Conservation (phyloP, 2,329 filamentous ascomycete species). For the Sclerotiophoma versabilis region DNA sequence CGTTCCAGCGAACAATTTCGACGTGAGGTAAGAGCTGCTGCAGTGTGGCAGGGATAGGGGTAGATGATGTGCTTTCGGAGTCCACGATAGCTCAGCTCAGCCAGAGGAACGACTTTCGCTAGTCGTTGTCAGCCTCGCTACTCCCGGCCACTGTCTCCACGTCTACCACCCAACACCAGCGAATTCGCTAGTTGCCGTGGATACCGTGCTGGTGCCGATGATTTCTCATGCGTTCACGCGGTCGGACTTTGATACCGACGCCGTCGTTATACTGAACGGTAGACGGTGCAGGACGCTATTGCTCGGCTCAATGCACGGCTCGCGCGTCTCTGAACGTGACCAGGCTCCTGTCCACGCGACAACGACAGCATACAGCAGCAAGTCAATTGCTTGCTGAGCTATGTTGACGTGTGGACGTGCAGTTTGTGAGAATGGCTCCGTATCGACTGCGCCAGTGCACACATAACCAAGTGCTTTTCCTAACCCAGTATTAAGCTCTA, state of each 20-base stretch:
- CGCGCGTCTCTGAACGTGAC: slow-evolving; percentile 6
- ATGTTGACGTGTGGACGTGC: background rate
- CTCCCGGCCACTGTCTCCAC: slow-evolving; percentile 8
- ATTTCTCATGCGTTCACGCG: slow-evolving; percentile 6
- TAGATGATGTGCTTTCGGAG: slow-evolving; percentile 10
- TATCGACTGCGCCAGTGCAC: background rate
- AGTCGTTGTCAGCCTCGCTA: slow-evolving; percentile 15
- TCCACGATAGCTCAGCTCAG: slow-evolving; percentile 27
- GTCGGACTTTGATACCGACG: slow-evolving; percentile 5
- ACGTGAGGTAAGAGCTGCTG: background rate
- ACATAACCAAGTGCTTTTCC: background rate
- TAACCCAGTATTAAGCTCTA: background rate
- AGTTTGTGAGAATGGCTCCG: background rate
- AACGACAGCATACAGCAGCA: background rate
- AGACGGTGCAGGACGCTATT: slow-evolving; percentile 2
- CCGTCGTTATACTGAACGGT: slow-evolving; percentile 3
- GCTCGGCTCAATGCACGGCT: slow-evolving; percentile 7
- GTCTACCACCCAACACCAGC: slow-evolving; percentile 10
- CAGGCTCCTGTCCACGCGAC: background rate
- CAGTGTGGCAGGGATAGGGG: background rate
- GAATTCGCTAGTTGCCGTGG: slow-evolving; percentile 8
- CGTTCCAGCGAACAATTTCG: slow-evolving; percentile 1
- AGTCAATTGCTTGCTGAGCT: background rate
- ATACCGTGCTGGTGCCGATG: slow-evolving; percentile 11
- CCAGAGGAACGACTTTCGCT: slow-evolving; percentile 17